Conservation (phyloP, 2,329 filamentous ascomycete species). For the Exophiala aquamarina region DNA sequence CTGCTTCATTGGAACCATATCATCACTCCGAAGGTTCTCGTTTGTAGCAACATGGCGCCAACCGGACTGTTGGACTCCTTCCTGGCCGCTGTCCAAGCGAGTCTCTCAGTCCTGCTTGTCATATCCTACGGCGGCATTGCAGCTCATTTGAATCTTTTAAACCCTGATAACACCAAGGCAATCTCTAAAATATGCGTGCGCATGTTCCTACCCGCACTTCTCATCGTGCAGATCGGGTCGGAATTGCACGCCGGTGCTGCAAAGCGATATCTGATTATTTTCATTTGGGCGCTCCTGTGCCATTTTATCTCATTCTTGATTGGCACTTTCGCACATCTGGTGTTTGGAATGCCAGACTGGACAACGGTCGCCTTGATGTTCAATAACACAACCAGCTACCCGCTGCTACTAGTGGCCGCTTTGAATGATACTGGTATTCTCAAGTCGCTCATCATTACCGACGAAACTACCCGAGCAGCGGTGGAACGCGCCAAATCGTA, state of each 20-base stretch:
- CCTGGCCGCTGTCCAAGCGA: slow-evolving; percentile 55
- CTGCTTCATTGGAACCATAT: too few species aligned
- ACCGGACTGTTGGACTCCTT: slow-evolving; percentile 38
- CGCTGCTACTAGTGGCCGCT: slow-evolving; percentile 53
- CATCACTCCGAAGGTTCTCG: too few species aligned
- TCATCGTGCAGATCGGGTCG: slow-evolving; percentile 54
- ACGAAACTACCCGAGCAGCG: slow-evolving; percentile 46
- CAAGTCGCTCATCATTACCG: slow-evolving; percentile 44
- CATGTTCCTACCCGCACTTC: slow-evolving; percentile 54
- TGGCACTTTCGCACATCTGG: slow-evolving; percentile 43
- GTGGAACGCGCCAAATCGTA: slow-evolving; percentile 64
- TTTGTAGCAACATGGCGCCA: slow-evolving; percentile 10
- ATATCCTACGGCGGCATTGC: slow-evolving; percentile 54
- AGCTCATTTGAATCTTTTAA: slow-evolving; percentile 51
- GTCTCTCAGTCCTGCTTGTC: slow-evolving; percentile 54
- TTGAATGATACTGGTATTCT: slow-evolving; percentile 59
- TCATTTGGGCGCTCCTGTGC: slow-evolving; percentile 54
- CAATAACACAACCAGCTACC: slow-evolving; percentile 59
- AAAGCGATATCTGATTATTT: slow-evolving; percentile 49
- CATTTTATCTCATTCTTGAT: slow-evolving; percentile 50
- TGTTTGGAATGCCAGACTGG: slow-evolving; percentile 54
- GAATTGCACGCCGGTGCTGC: slow-evolving; percentile 50
- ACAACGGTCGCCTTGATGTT: slow-evolving; percentile 55
- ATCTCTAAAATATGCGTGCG: slow-evolving; percentile 54
- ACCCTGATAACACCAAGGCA: slow-evolving; percentile 49